Conservation (phyloP, 495 filamentous ascomycete genomes). For the Lasiosphaeris hirsuta region DNA sequence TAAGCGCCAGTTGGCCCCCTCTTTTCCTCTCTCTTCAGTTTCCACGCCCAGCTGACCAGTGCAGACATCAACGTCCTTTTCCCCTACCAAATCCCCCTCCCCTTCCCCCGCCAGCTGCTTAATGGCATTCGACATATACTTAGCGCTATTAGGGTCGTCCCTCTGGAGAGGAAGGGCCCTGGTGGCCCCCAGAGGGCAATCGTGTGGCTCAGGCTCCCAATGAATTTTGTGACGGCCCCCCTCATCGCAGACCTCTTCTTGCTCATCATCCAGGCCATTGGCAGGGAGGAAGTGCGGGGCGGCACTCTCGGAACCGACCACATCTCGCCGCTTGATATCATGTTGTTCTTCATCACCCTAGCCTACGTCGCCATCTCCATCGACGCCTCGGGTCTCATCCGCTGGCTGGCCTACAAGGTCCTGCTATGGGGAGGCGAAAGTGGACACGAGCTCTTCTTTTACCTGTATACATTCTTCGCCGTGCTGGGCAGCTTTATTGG, state of each 20-base stretch:
- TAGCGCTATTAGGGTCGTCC: conserved; percentile 47
- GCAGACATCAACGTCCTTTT: conserved; percentile 62
- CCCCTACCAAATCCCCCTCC: conserved; percentile 58
- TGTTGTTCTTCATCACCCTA: conserved; percentile 66
- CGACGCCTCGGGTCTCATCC: conserved; percentile 64
- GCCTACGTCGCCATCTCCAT: conserved; percentile 73
- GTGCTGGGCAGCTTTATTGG: conserved; percentile 62
- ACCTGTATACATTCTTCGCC: conserved; percentile 67
- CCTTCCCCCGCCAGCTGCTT: conserved; percentile 46
- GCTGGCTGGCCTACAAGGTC: conserved; percentile 64
- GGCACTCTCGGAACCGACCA: conserved; percentile 58
- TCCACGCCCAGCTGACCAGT: neutral
- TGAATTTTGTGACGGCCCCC: conserved; percentile 65
- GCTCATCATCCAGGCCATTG: conserved; percentile 60
- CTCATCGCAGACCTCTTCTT: conserved; percentile 64
- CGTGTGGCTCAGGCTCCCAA: conserved; percentile 50
- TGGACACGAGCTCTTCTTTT: conserved; percentile 62
- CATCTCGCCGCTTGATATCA: conserved; percentile 62
- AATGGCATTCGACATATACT: conserved; percentile 42
- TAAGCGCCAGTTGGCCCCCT: conserved; percentile 38
- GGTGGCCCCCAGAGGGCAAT: conserved; percentile 21
- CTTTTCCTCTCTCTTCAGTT: neutral
- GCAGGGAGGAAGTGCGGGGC: conserved; percentile 56
- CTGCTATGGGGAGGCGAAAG: conserved; percentile 59
- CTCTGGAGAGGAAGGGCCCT: conserved; percentile 26